Evolutionary conservation across 1,284 basidiomycete genomes (phyloP).

Genomic region (Papiliotrema laurentii): DNA sequence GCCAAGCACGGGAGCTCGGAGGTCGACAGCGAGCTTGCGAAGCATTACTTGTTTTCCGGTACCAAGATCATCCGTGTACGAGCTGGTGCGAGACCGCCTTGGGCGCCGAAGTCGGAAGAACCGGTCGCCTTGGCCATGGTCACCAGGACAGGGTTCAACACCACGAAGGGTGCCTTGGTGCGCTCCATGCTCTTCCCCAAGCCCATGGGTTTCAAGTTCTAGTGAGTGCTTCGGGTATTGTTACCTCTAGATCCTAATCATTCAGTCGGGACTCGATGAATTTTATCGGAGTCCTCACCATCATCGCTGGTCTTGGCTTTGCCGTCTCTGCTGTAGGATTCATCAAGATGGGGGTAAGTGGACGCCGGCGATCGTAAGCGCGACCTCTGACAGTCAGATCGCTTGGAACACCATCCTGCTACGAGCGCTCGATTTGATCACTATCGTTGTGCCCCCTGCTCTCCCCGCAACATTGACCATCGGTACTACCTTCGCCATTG

Average conservation of each 20-base stretch:
- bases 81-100: conserved; percentile 53
- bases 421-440: conserved; percentile 94
- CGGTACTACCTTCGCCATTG: conserved; percentile 92
- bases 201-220: conserved; percentile 96
- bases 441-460: conserved; percentile 95
- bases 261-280: conserved; percentile 82
- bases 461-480: conserved; percentile 96
- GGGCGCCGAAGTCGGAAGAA: conserved; percentile 51
- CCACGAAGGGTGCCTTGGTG: conserved; percentile 93
- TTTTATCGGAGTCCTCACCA: conserved; percentile 87
- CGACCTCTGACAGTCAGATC: conserved; percentile 54
- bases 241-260: conserved; percentile 1
- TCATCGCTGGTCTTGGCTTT: conserved; percentile 83
- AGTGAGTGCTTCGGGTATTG: conserved; percentile 43
- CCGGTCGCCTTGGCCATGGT: conserved; percentile 80
- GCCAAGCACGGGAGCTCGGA: conserved; percentile 55
- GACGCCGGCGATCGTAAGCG: neutral
- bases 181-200: conserved; percentile 99
- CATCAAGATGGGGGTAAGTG: conserved; percentile 74
- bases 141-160: conserved; percentile 92
- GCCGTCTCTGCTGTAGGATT: conserved; percentile 86
- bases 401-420: conserved; percentile 86
- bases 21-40: conserved; percentile 65
- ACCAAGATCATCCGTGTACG: conserved; percentile 91
- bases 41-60: conserved; percentile 86